These are phyloP conservation scores for Dalbergia cochinchinensis DNA, from an alignment of 306 rosid species.

Conservation along the genomic window DNA sequence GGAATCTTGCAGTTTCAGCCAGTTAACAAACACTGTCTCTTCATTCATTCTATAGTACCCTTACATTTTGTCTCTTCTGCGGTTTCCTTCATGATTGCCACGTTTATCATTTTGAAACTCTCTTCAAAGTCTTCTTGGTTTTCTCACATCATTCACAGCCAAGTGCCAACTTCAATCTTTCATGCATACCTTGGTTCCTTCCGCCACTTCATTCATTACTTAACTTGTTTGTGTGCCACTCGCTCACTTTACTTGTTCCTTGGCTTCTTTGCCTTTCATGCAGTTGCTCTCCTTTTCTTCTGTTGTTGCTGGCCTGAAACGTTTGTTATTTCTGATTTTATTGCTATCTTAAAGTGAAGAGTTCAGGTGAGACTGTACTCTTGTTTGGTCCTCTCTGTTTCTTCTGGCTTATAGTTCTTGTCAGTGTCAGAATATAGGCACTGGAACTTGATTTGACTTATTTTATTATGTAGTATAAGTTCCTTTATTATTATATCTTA, in stretches of 20 bases:
- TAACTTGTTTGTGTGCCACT: neutral
- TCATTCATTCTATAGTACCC: constrained; percentile 7
- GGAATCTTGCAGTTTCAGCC: constrained; percentile 31
- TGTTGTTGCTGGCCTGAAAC: constrained; percentile 9
- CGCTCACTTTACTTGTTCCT: neutral
- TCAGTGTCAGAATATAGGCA: neutral
- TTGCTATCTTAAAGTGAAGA: neutral
- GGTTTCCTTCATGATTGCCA: constrained; percentile 19
- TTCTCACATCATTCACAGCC: neutral
- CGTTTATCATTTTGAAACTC: neutral
- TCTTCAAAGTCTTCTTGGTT: neutral
- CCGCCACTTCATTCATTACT: neutral
- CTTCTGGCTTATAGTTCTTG: constrained; percentile 31
- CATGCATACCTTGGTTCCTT: neutral
- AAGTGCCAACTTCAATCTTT: neutral
- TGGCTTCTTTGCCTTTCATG: neutral
- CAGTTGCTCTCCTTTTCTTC: neutral
- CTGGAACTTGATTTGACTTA: neutral
- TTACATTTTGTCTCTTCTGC: constrained; percentile 37
- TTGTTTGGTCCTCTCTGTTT: neutral
- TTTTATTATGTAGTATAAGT: too few species aligned
- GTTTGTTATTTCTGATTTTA: neutral
- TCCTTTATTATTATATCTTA: neutral
- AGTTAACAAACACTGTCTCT: neutral
- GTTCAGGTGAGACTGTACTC: neutral